phyloP scores from a whole-genome alignment of 257 asterid genomes.

The Eustoma russellianum region DNA sequence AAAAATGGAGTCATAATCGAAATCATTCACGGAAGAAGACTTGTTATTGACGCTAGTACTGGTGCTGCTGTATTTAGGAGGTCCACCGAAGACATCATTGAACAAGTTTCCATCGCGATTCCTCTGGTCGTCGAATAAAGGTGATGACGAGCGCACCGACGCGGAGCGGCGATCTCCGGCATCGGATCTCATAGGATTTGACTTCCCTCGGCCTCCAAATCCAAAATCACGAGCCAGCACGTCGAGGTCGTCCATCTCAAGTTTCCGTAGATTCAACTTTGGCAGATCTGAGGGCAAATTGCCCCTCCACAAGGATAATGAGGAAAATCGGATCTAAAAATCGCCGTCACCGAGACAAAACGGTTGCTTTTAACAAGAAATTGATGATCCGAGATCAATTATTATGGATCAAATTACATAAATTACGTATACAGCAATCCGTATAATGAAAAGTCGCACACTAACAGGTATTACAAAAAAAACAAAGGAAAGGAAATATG shows the following conservation, averaged over 20 bases:
- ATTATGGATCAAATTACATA: too few relatives aligned
- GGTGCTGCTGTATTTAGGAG: slow-evolving; percentile 49
- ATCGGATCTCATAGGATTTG: slow-evolving; percentile 93
- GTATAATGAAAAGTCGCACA: too few relatives aligned
- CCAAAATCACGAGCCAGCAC: slow-evolving; percentile 69
- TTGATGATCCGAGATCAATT: too few relatives aligned
- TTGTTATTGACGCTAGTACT: slow-evolving; percentile 19
- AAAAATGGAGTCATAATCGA: slow-evolving; percentile 55
- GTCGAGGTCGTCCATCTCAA: slow-evolving; percentile 78
- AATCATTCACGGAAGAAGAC: slow-evolving; percentile 32
- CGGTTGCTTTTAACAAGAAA: background rate
- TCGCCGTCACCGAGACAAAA: slow-evolving; percentile 6
- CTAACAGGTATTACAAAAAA: too few relatives aligned
- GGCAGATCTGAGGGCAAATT: slow-evolving; percentile 30
- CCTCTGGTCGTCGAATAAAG: slow-evolving; percentile 13
- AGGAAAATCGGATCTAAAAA: slow-evolving; percentile 32
- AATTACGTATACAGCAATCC: too few relatives aligned
- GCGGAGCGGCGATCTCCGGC: slow-evolving; percentile 49
- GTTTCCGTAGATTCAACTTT: background rate
- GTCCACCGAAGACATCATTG: slow-evolving; percentile 70
- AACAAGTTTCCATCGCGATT: slow-evolving; percentile 30
- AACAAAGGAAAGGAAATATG: too few relatives aligned
- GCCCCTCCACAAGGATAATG: slow-evolving; percentile 21
- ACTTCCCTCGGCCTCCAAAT: slow-evolving; percentile 60
- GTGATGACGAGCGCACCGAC: slow-evolving; percentile 34